Conservation (phyloP, 2,329 filamentous ascomycete species). For the Fusarium abutilonis region DNA sequence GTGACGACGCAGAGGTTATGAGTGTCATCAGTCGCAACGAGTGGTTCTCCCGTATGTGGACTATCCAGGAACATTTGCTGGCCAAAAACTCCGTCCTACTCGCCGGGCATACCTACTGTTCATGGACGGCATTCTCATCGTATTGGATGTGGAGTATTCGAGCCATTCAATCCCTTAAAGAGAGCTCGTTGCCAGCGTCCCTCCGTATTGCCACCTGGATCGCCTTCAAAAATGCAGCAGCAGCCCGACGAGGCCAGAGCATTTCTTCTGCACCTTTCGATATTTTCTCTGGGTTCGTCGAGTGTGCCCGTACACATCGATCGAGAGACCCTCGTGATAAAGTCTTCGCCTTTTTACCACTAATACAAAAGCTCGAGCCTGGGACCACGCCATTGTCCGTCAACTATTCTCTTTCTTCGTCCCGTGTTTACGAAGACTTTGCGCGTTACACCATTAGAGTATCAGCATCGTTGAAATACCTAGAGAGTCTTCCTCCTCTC, state of each 20-base stretch:
- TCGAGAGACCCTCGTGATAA: slow-evolving; percentile 29
- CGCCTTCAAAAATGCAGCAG: slow-evolving; percentile 25
- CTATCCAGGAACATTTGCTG: slow-evolving; percentile 32
- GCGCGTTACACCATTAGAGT: slow-evolving; percentile 18
- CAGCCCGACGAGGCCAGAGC: slow-evolving; percentile 5
- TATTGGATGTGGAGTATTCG: slow-evolving; percentile 33
- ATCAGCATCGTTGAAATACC: slow-evolving; percentile 23
- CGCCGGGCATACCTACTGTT: slow-evolving; percentile 16
- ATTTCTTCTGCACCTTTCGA: slow-evolving; percentile 19
- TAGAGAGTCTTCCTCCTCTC: slow-evolving; percentile 23
- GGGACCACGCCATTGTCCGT: slow-evolving; percentile 10
- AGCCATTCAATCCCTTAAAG: slow-evolving; percentile 18
- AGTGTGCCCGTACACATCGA: slow-evolving; percentile 27
- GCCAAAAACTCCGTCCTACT: slow-evolving; percentile 19
- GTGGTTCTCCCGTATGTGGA: slow-evolving; percentile 39
- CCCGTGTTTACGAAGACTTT: slow-evolving; percentile 25
- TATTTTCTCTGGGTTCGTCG: slow-evolving; percentile 26
- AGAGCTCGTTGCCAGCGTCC: slow-evolving; percentile 10
- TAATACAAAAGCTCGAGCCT: slow-evolving; percentile 26
- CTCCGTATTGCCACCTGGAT: slow-evolving; percentile 26
- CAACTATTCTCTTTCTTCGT: slow-evolving; percentile 24
- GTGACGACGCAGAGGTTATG: slow-evolving; percentile 23
- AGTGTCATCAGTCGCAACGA: slow-evolving; percentile 23
- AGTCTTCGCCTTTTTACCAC: slow-evolving; percentile 26
- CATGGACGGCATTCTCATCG: slow-evolving; percentile 28